Base-by-base conservation (phyloP, 495 filamentous ascomycete genomes). In the Podospora anserina region DNA sequence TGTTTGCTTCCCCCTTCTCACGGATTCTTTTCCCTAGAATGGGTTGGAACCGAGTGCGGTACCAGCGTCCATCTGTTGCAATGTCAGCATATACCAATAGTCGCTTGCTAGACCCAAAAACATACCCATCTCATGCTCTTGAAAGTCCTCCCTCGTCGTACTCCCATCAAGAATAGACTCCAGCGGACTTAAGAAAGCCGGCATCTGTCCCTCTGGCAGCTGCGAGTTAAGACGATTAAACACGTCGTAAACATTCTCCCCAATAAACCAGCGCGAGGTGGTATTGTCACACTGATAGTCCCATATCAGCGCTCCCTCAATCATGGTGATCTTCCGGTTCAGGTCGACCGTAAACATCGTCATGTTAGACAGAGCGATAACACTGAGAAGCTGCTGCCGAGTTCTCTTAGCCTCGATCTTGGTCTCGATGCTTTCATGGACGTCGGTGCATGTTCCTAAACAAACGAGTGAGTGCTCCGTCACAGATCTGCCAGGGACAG, bases 311-410 rank as follows among this genome's bases (percentile, higher is more conserved):
- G 82, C 78, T 5, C 88, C 90, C 74, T 92, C 89, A 0, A 90
- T 74, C 68, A 92, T 80, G 0, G 83, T 90, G 18, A 92, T 72
- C 0, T 77, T 84, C 15, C 80, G 78, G 55, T 88, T 75, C 30
- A 75, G 72, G 67, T 92, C 86, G 5, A 91, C 82, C 0, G 86
- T 84, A 82, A 91, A 92, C 13, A 92, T 80, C 18, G 89, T 90
- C 56, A 90, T 86, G 58, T 85, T 81, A 1, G 89, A 86, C 68
- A 90, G 87, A 23, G 86, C 82, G 66, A 92, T 86, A n/a, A 92
- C 89, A 58, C 85, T 87, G 2, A 87, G 79, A 16, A 93, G 82
- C 72, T 90, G 87, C 69, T 87, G 82, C 20, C 85, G 81, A n/a
- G 82, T 87, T 63, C 83, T 80, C 68, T 81, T 85, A 15, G 88